These are phyloP conservation scores for Leccinum cinnamomeum DNA, from an alignment of 1,284 basidiomycete species.

Conservation along the genomic window DNA sequence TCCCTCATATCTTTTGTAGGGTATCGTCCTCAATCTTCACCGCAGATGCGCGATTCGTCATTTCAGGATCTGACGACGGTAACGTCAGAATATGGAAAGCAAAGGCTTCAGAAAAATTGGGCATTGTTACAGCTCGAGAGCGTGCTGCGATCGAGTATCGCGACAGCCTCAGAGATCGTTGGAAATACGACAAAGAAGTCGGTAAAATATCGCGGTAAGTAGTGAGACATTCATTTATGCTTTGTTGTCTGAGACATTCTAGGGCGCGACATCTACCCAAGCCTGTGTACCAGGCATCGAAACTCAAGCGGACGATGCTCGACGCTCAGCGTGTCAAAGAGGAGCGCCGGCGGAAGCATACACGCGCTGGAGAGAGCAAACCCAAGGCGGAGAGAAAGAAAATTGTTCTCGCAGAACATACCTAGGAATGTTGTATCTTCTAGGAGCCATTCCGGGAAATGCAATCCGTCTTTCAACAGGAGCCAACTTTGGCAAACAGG, in stretches of 20 bases:
- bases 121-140: slow-evolving; percentile 89
- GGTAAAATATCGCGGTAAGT: slow-evolving; percentile 78
- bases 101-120: slow-evolving; percentile 89
- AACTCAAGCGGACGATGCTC: slow-evolving; percentile 92
- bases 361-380: slow-evolving; percentile 81
- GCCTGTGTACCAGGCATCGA: slow-evolving; percentile 83
- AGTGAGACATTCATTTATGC: neutral
- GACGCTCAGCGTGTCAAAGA: slow-evolving; percentile 91
- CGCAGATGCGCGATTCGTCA: slow-evolving; percentile 88
- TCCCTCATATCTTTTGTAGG: slow-evolving; percentile 47
- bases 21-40: slow-evolving; percentile 80
- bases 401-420: slow-evolving; percentile 77
- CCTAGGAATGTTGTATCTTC: slow-evolving; percentile 36
- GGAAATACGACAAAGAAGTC: slow-evolving; percentile 85
- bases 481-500: neutral
- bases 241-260: slow-evolving; percentile 14
- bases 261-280: slow-evolving; percentile 89
- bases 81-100: slow-evolving; percentile 98
- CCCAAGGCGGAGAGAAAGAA: slow-evolving; percentile 93
- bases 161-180: slow-evolving; percentile 84
- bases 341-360: slow-evolving; percentile 87
- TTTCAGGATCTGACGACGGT: slow-evolving; percentile 95
- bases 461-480: slow-evolving; percentile 7
- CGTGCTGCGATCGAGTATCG: slow-evolving; percentile 92
- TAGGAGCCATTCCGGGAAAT: slow-evolving; percentile 8